Base-by-base conservation (phyloP, 1,284 basidiomycete genomes). In the Sutorius eximius region DNA sequence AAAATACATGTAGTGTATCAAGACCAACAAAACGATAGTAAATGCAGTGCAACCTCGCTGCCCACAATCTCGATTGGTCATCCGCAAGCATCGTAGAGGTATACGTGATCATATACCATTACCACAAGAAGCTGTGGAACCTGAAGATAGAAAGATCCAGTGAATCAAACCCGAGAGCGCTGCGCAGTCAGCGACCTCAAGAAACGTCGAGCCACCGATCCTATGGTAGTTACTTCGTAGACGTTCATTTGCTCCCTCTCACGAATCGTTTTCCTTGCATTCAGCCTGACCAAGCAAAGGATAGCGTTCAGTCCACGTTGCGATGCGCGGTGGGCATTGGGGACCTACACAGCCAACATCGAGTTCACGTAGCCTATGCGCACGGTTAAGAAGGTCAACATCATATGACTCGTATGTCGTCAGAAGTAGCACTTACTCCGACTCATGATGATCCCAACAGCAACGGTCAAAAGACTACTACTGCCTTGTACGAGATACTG, bases 321-420 rank as follows among this genome's bases (percentile, higher is more conserved):
- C n/a, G n/a, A n/a, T n/a, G n/a, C 22, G 15, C 1, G 40, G 3
- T 22, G 18, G 12, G 12, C 13, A 37, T n/a, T 6, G 29, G 5
- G n/a, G 10, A 48, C 57, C 36, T 20, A 56, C 57, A 59, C 57
- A 2, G 57, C 57, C 8, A 59, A 5, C 57, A 58, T 45, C 2
- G 57, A 55, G 41, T 55, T 55, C 36, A 59, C 40, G 15, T 58
- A 50, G 11, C 57, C 57, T 59, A 18, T 9, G 43, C 11, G 2
- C 8, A n/a, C n/a, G n/a, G 29, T 16, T 8, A 2, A 15, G 12
- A n/a, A 10, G 30, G 30, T 56, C 36, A 49, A 36, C 3, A 34
- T 34, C 10, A 7, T 34, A 13, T 42, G 4, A 24, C n/a, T 18
- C 34, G 5, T 22, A 6, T 11, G 16, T 6, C 1, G 4, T 38